phyloP scores from a whole-genome alignment of 805 yeast species.

The Saccharomyces jurei region DNA sequence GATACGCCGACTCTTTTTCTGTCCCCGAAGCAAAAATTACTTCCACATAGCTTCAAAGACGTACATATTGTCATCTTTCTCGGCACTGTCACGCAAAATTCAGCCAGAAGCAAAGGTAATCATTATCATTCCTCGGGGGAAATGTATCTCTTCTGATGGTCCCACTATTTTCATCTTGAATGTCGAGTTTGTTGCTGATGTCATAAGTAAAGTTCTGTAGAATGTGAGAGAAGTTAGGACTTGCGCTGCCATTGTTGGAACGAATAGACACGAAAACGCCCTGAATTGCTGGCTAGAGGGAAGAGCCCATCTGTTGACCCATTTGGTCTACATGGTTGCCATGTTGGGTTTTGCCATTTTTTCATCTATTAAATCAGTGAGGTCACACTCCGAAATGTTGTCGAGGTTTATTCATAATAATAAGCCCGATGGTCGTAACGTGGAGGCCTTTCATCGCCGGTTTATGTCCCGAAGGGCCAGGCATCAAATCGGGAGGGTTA shows the following conservation, averaged over 20 bases:
- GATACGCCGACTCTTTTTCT: neutral
- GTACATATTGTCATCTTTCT: neutral
- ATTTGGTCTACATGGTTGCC: constrained; percentile 10
- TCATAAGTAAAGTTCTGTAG: neutral
- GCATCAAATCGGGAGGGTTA: neutral
- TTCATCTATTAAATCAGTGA: constrained; percentile 8
- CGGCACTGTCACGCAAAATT: constrained; percentile 22
- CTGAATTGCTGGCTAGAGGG: constrained; percentile 2
- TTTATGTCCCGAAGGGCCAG: neutral
- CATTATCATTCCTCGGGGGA: constrained; percentile 33
- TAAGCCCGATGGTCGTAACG: neutral
- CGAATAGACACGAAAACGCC: neutral
- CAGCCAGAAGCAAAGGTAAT: constrained; percentile 48
- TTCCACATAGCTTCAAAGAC: neutral
- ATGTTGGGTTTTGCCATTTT: constrained; percentile 6
- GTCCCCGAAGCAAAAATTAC: neutral
- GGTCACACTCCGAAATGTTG: neutral
- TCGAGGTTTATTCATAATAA: neutral
- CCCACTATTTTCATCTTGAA: constrained; percentile 1
- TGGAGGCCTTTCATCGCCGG: neutral
- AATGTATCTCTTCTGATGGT: constrained; percentile 30
- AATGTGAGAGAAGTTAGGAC: neutral
- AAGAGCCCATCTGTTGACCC: constrained; percentile 14
- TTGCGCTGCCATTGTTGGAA: constrained; percentile 4
- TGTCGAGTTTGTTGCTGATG: neutral